These are phyloP conservation scores for Chaetomiaceae sp. DNA, from an alignment of 2,329 filamentous ascomycete genomes.

Conservation along the genomic window DNA sequence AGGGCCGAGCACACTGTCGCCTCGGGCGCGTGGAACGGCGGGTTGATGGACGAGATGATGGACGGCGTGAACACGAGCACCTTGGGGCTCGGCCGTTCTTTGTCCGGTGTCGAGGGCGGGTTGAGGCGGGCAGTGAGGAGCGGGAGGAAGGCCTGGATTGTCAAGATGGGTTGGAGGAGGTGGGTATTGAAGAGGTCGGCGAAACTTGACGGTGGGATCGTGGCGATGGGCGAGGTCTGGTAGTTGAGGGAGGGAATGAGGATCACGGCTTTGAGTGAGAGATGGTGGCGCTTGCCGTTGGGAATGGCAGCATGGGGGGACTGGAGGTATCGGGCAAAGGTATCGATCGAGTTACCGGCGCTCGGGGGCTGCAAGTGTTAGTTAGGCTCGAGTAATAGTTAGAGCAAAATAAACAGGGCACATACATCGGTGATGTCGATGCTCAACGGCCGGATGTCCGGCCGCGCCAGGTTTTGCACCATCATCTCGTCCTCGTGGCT, in stretches of 20 bases:
- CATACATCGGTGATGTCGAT: constrained; percentile 77
- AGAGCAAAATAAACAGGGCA: not conserved
- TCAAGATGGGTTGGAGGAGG: constrained; percentile 81
- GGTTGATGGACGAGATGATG: constrained; percentile 73
- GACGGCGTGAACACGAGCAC: constrained; percentile 74
- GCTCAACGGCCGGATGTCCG: constrained; percentile 75
- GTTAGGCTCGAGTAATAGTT: not conserved
- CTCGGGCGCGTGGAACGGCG: constrained; percentile 79
- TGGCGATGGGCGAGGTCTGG: constrained; percentile 77
- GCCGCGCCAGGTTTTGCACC: constrained; percentile 69
- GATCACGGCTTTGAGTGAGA: constrained; percentile 74
- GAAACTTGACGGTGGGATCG: constrained; percentile 76
- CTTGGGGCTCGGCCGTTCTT: constrained; percentile 43
- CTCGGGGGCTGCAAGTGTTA: constrained; percentile 52
- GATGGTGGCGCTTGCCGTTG: constrained; percentile 68
- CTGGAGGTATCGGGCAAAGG: constrained; percentile 67
- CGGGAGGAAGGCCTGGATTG: constrained; percentile 83
- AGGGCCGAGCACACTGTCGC: constrained; percentile 80
- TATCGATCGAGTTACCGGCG: constrained; percentile 63
- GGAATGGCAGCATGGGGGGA: constrained; percentile 71
- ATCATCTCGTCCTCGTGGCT: constrained; percentile 79
- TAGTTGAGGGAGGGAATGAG: constrained; percentile 78
- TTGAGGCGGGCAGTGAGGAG: constrained; percentile 61
- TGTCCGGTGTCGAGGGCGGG: constrained; percentile 44
- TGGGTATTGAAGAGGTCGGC: constrained; percentile 90